Percentiles rank a stretch among this genome's conserved stretches.
phyloP scores from a whole-genome alignment of 2,329 filamentous ascomycete species.

The Diaporthe humulicola region DNA sequence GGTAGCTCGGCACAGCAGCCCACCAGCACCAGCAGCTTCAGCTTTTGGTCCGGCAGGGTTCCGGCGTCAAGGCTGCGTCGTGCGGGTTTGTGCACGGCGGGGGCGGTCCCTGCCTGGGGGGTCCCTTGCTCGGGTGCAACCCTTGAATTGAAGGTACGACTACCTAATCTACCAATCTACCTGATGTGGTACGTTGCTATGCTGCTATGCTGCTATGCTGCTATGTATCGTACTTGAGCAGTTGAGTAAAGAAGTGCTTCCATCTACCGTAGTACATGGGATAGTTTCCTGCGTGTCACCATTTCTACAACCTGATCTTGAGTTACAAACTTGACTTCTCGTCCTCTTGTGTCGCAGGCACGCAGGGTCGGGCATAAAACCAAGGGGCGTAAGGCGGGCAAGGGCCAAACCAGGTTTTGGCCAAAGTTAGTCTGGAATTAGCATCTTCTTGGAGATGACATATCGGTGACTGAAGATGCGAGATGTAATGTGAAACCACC shows the following conservation, averaged over 20 bases:
- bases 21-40: constrained; percentile 2
- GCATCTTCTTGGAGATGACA: not conserved
- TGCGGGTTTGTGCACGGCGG: not conserved
- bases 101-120: not conserved
- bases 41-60: not conserved
- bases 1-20: constrained; percentile 6
- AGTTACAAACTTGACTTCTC: not conserved
- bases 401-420: constrained; percentile 18
- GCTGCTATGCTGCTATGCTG: too few species aligned
- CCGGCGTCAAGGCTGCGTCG: not conserved
- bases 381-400: constrained; percentile 4
- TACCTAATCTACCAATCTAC: too few species aligned
- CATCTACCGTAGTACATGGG: not conserved
- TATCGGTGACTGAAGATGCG: not conserved
- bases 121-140: constrained; percentile 2
- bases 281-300: too few species aligned
- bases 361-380: not conserved
- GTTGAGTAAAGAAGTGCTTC: not conserved
- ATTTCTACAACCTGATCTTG: not conserved
- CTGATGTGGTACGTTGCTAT: too few species aligned
- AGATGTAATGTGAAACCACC: constrained; percentile 24
- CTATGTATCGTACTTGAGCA: too few species aligned
- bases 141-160: not conserved
- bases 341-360: not conserved
- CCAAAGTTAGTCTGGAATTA: constrained; percentile 13